phyloP scores from a whole-genome alignment of 176 grass and related monocot species.

The Zea luxurians region DNA sequence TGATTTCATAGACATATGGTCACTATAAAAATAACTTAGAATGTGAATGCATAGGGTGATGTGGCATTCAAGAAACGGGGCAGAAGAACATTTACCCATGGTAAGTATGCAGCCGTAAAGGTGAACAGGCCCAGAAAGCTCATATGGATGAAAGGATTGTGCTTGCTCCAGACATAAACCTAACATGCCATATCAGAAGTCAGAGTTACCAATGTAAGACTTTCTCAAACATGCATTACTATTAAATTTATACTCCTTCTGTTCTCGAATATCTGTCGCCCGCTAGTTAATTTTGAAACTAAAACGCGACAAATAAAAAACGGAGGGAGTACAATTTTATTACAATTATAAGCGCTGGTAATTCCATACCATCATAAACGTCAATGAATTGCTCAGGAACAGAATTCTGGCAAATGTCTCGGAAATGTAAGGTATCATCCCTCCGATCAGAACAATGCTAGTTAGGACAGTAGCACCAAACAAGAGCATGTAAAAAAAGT shows the following conservation, averaged over 20 bases:
- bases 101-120: slow-evolving; percentile 94
- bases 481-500: slow-evolving; percentile 98
- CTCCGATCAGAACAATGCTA: slow-evolving; percentile 83
- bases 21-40: not conserved
- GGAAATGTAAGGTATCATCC: slow-evolving; percentile 94
- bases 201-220: slow-evolving; percentile 10
- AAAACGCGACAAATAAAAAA: too few relatives aligned
- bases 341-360: not conserved
- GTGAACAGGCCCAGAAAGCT: slow-evolving; percentile 98
- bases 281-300: too few relatives aligned
- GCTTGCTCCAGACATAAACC: slow-evolving; percentile 99
- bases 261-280: too few relatives aligned
- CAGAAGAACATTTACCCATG: slow-evolving; percentile 62
- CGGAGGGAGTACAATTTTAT: not conserved
- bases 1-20: not conserved
- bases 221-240: not conserved
- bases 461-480: slow-evolving; percentile 94
- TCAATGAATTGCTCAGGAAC: slow-evolving; percentile 99
- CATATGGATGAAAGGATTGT: slow-evolving; percentile 98
- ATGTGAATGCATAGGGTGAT: slow-evolving; percentile 3
- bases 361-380: slow-evolving; percentile 93
- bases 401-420: slow-evolving; percentile 89
- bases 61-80: not conserved
- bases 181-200: slow-evolving; percentile 37
- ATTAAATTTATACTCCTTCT: not conserved